Base-by-base conservation (phyloP, 257 asterid species). In the Nicotiana sylvestris region DNA sequence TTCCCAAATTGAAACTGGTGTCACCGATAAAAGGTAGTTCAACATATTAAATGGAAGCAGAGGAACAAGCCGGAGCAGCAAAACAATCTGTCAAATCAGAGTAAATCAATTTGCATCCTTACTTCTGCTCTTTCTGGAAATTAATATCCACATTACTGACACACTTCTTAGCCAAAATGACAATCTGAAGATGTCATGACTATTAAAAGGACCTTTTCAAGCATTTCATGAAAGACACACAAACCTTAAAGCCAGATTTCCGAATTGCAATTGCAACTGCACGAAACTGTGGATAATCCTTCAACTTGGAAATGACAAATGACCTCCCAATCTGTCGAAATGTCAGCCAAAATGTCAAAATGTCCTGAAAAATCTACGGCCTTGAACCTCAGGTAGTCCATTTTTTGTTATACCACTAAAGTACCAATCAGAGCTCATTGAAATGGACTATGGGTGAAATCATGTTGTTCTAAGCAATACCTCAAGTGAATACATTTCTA, bases 11-110 rank as follows among this genome's bases (percentile, higher is more conserved):
- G 99, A 89, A 74, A 96, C 97, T 9, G 99, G 97, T 51, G 99
- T 96, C 61, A 96, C 98, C 0, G 99, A 94, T 84, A 94, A 90
- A 81, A 96, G 95, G 91, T 96, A 96, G 91, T 96, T 96, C 92
- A 96, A 76, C 97, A 96, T 89, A 91, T 93, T 96, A 81, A 96
- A 96, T 39, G 99, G 99, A 84, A 96, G 97, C 79, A 94, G 85
- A 67, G 98, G 99, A 84, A 92, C 98, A 32, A 96, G 97, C 67
- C 99, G 94, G 33, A 96, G 97, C 90, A 96, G 90, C 90, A 96
- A 85, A 77, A 96, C 98, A 82, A 96, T 96, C 99, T 96, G 93
- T 68, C 78, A 84, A 81, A 68, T 80, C 82, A 39, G 83, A 30
- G 78, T 16, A 78, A 81, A 76, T 37, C 35, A 16, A 74, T 10